Base-by-base conservation (phyloP, 2,329 filamentous ascomycete species). In the Zopfia rhizophila region DNA sequence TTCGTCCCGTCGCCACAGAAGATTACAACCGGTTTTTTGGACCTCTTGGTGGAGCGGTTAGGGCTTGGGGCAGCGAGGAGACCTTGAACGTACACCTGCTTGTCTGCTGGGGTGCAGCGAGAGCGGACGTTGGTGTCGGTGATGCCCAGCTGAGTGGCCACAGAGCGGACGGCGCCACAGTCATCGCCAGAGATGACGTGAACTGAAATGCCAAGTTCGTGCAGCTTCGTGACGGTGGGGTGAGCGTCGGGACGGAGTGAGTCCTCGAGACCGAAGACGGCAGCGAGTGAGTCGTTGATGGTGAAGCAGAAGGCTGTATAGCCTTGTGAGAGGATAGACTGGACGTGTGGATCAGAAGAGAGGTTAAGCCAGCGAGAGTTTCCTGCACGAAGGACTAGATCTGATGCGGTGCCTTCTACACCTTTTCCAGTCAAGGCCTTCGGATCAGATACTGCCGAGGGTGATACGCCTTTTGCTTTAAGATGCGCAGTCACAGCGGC, bases 1-100 rank as follows among this genome's bases (percentile, higher is more conserved):
- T 93, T 93, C n/a, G 87, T 91, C 1, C 90, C 90, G 57, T 94
- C 89, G 25, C 89, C 89, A 45, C 81, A 80, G 68, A 93, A 92
- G 5, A 91, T 68, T 13, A 89, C 80, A 3, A 80, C 56, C 0
- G 61, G 54, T 33, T 51, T 41, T 10, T 27, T 38, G 2, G 23
- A 3, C 31, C 54, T 48, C 6, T 12, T 17, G 11, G 18, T 28
- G 8, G 25, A 16, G 5, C 17, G 17, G 17, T 12, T 2, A 13
- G 19, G n/a, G 4, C 22, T 14, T 5, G 38, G 14, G 5, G 21
- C 27, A 14, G 45, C 39, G 25, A 63, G 51, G 3, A 75, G 58
- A 1, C 35, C 25, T n/a, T 66, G 53, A 38, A 85, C 71, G 57
- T 84, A 85, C 2, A 67, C 60, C 22, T 77, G 73, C 58, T 87